Evolutionary conservation across 345 rosid species (phyloP), one percentile per base, ranked within the genome.

Genomic region (Syzygium jambos): DNA sequence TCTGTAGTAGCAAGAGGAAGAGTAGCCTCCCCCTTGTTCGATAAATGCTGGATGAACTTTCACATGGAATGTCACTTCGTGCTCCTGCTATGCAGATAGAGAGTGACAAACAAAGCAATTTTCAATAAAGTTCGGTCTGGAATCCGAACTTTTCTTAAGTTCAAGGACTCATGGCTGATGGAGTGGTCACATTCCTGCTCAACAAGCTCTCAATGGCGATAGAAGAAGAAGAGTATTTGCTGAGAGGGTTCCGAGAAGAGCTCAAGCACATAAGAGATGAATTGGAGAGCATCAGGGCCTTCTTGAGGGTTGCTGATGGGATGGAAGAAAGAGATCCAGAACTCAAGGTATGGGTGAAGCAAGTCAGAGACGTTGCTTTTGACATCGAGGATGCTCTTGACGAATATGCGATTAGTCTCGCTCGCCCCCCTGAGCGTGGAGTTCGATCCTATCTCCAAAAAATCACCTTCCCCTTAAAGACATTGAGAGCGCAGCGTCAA

Each of bases 321-420:
- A 68, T 68, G 80, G 90, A 87, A 54, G 90, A 89, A 83, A 86
- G 85, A 21, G 89, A 91, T 30, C 85, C 86, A 29, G 91, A 89
- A 25, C 85, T 84, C 78, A 89, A 87, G 52, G 90, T 87, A 22
- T 91, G 92, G 92, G 90, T 89, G 84, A 88, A 84, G 90, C 92
- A 91, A 87, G 43, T 90, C 21, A 65, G 89, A 54, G 91, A 90
- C 9, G 73, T 91, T 0, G 93, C 89, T 53, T 87, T 85, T 52
- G 91, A 91, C 30, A 78, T 86, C 3, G 91, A 91, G 54, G 93
- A 91, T 87, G 87, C 86, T 85, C 85, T 91, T 3, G 91, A 89
- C 1, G 89, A 86, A 19, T 19, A 68, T 9, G 7, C 7, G 46
- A 68, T 68, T n/a, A 55, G 80, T 85, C 23, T 51, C 1, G 21